phyloP scores from a whole-genome alignment of 2,329 filamentous ascomycete species.

The Phaeosphaeria sp. region DNA sequence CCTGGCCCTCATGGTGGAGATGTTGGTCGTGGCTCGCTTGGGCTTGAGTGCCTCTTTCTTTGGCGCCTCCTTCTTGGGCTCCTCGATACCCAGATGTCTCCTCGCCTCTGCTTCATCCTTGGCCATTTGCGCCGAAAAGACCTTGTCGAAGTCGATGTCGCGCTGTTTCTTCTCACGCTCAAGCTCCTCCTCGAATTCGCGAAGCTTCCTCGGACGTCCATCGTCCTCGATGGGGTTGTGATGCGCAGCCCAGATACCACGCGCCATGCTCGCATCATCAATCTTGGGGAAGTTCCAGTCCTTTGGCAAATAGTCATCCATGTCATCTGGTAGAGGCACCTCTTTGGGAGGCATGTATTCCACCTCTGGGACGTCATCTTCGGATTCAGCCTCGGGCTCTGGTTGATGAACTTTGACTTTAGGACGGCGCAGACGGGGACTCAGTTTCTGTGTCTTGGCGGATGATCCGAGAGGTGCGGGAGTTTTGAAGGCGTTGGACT shows the following conservation, averaged over 20 bases:
- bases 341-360: slow-evolving; percentile 87
- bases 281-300: slow-evolving; percentile 60
- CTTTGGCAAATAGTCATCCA: slow-evolving; percentile 67
- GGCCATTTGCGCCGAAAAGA: slow-evolving; percentile 67
- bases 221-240: slow-evolving; percentile 68
- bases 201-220: slow-evolving; percentile 68
- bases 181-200: slow-evolving; percentile 59
- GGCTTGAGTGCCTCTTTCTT: slow-evolving; percentile 32
- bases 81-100: slow-evolving; percentile 35
- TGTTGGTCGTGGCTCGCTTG: slow-evolving; percentile 44
- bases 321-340: slow-evolving; percentile 67
- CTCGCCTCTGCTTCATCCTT: slow-evolving; percentile 57
- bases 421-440: slow-evolving; percentile 60
- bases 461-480: slow-evolving; percentile 64
- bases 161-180: slow-evolving; percentile 57
- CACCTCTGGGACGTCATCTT: slow-evolving; percentile 72
- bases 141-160: slow-evolving; percentile 71
- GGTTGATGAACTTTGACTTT: slow-evolving; percentile 69
- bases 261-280: slow-evolving; percentile 59
- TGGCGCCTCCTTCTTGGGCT: slow-evolving; percentile 35
- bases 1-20: slow-evolving; percentile 61
- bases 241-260: slow-evolving; percentile 60
- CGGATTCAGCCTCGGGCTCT: slow-evolving; percentile 59
- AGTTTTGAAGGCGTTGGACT: slow-evolving; percentile 72
- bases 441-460: slow-evolving; percentile 71